Base-by-base conservation (phyloP, 495 filamentous ascomycete genomes). In the Talaromyces adpressus region DNA sequence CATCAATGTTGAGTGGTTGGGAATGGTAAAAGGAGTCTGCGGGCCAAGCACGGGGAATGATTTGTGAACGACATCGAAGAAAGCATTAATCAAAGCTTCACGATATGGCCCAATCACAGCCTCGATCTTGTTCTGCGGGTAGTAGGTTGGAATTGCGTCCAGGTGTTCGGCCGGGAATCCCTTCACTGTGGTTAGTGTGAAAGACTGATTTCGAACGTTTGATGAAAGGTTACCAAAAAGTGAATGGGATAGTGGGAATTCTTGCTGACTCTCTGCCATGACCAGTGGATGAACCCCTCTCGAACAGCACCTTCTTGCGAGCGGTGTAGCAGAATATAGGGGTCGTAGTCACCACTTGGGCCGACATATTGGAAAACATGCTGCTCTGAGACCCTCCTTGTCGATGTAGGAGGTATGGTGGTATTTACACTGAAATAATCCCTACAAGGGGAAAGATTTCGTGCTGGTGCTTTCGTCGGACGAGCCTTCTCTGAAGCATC, bases 181-280 rank as follows among this genome's bases (percentile, higher is more conserved):
- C 53, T 57, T 57, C 12, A 57, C 53, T 25, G 23, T 16, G 8
- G 53, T 57, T 22, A 57, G 53, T 57, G n/a, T 57, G 53, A 57
- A 57, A 57, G 18, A 30, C 30, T 7, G 7, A 4, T 57, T 30
- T 57, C n/a, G 49, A 6, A 57, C 22, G 8, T 27, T 27, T 57
- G 53, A 29, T 25, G 53, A 57, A 57, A 27, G 53, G 53, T 57
- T 57, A 57, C 53, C 53, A 20, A 57, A 57, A 57, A 57, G 53
- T 57, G 53, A 57, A 57, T 57, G 3, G 53, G 53, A 57, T 57
- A 57, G 53, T 57, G 53, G 53, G 53, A 57, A 57, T 57, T 57
- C 22, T 57, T 57, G 53, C 53, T 57, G 53, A 57, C 53, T 57
- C 53, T 57, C 53, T 57, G 53, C 53, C 53, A 57, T 57, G 53